A percentile compares a stretch with the other conserved stretches of the same genome.
Evolutionary conservation across 2,329 filamentous ascomycete genomes (phyloP).

Genomic region (Penicillium freii): DNA sequence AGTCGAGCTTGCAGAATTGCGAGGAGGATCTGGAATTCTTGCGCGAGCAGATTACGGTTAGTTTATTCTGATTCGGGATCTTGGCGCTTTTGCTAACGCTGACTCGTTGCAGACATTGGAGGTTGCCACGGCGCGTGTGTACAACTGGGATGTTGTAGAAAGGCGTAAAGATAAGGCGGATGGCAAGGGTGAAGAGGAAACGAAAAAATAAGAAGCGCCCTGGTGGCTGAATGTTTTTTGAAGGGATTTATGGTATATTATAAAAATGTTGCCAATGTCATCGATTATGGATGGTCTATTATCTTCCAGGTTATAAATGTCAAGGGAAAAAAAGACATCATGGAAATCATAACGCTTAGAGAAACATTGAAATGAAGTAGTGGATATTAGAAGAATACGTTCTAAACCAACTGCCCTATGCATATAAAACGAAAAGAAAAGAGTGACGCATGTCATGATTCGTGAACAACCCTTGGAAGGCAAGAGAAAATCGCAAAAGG

Average conservation of each 20-base stretch:
- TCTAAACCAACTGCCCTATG: not conserved
- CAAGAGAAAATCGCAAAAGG: not conserved
- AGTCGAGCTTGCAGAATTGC: slow-evolving; percentile 77
- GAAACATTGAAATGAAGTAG: not conserved
- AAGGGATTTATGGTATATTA: slow-evolving; percentile 5
- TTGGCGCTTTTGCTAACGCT: slow-evolving; percentile 4
- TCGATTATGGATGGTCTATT: slow-evolving; percentile 2
- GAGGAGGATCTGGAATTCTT: slow-evolving; percentile 96
- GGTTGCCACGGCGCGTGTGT: slow-evolving; percentile 93
- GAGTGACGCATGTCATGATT: slow-evolving; percentile 8
- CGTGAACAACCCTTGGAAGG: not conserved
- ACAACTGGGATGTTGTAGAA: slow-evolving; percentile 98
- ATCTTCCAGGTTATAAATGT: not conserved
- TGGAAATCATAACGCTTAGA: not conserved
- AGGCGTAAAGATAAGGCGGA: slow-evolving; percentile 81
- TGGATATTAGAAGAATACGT: slow-evolving; percentile 5
- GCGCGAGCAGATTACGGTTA: slow-evolving; percentile 90
- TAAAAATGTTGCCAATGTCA: slow-evolving; percentile 7
- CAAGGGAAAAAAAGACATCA: not conserved
- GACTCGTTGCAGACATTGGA: slow-evolving; percentile 77
- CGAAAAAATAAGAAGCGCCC: slow-evolving; percentile 28
- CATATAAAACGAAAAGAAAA: slow-evolving; percentile 1
- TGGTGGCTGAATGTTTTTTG: slow-evolving; percentile 4
- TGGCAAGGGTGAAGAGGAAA: slow-evolving; percentile 51
- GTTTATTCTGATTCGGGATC: slow-evolving; percentile 23